Evolutionary conservation across 352 stramenopile species (phyloP), one percentile per base, ranked within the genome.

Genomic region (Globisporangium paddicum): DNA sequence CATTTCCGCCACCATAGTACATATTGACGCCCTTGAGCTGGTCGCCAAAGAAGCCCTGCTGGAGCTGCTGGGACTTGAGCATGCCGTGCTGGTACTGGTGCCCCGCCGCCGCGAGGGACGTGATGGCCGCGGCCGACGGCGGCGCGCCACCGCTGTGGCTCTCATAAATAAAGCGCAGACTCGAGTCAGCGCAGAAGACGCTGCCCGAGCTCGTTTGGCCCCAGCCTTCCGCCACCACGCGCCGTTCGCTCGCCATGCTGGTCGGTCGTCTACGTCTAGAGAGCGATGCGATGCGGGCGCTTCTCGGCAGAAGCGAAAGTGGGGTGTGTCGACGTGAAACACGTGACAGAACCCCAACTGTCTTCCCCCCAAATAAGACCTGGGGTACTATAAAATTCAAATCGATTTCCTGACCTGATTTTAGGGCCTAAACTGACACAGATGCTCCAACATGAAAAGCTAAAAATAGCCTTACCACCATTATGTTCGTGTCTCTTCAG

Each of bases 171-270:
- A 80, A 90, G 18, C 80, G 82, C 41, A 92, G 74, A 70, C 79
- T 88, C 59, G 82, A 92, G 55, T 92, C 82, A 51, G 79, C 82
- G 67, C 82, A 92, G 69, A 92, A 92, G 60, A 92, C 82, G 64
- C 67, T 86, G 30, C 82, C 76, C 5, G 71, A 71, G 28, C 62
- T 58, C 59, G 79, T 71, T 5, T 71, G 54, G 40, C 79, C 82
- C 79, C 80, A 92, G 23, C 82, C 82, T 55, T 92, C 79, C 37
- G 82, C 79, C 41, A 91, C 56, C 2, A 91, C 78, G 42, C 80
- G 77, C 66, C 82, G 75, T 58, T 83, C 73, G 25, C 34, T 62
- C 48, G 44, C 44, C 44, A 50, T 50, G n/a, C n/a, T n/a, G n/a
- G n/a, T 23, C 44, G 26, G 3, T 26, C 23, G 42, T 49, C 21